A percentile compares a stretch with the other conserved stretches of the same genome.
These are phyloP conservation scores for Phytophthora tentaculata DNA, from an alignment of 352 stramenopile species.

Conservation along the genomic window DNA sequence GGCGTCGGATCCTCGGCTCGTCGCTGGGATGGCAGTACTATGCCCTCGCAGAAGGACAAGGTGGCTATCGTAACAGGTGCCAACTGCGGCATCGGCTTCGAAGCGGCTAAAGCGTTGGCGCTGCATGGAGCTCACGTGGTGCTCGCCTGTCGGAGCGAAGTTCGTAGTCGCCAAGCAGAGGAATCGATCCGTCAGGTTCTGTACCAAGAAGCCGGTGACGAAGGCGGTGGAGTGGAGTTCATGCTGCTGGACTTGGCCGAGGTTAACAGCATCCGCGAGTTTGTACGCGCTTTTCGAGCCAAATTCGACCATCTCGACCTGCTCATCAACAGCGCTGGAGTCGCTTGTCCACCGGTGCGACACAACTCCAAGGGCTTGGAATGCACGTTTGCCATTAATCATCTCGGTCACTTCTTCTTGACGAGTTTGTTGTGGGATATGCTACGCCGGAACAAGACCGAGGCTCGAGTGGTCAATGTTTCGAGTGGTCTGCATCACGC, in stretches of 20 bases:
- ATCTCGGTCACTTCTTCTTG: constrained; percentile 60
- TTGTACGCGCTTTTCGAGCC: constrained; percentile 42
- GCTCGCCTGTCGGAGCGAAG: constrained; percentile 69
- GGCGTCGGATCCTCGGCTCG: constrained; percentile 18
- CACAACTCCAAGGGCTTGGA: constrained; percentile 40
- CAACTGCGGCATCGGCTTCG: constrained; percentile 87
- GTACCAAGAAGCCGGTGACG: not conserved
- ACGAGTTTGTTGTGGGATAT: constrained; percentile 48
- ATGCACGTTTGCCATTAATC: constrained; percentile 56
- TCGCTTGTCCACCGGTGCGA: constrained; percentile 33
- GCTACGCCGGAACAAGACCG: constrained; percentile 25
- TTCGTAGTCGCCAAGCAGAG: constrained; percentile 32
- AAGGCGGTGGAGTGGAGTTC: constrained; percentile 40
- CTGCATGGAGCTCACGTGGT: constrained; percentile 70
- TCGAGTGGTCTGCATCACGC: constrained; percentile 45
- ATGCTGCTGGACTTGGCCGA: constrained; percentile 59
- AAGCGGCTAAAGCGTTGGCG: constrained; percentile 67
- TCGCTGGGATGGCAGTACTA: constrained; percentile 31
- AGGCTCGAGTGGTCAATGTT: constrained; percentile 49
- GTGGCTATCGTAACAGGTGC: constrained; percentile 84
- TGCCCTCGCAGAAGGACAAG: constrained; percentile 51
- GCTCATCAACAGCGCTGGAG: constrained; percentile 75
- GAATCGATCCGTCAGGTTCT: constrained; percentile 32
- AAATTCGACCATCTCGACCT: constrained; percentile 56
- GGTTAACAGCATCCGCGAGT: constrained; percentile 51